These are phyloP conservation scores for Rhizopogon roseolus DNA, from an alignment of 768 basidiomycete genomes.

Conservation along the genomic window DNA sequence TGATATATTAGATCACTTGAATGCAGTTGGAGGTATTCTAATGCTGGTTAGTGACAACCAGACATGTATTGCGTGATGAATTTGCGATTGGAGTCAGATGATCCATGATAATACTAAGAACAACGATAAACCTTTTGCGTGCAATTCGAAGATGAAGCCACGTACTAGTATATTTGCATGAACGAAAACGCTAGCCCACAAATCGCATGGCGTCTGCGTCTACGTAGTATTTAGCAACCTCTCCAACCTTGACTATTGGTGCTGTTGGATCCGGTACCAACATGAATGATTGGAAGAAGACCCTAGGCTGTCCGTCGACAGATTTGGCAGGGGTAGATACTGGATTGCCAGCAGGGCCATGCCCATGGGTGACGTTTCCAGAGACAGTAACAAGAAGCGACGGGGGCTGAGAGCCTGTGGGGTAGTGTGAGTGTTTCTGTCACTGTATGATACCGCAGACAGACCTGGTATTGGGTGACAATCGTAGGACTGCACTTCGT, in stretches of 20 bases:
- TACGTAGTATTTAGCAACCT: conserved; percentile 79
- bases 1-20: not conserved
- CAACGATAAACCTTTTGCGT: not conserved
- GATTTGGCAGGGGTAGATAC: conserved; percentile 41
- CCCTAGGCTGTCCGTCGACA: conserved; percentile 74
- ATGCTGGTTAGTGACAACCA: not conserved
- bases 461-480: conserved; percentile 86
- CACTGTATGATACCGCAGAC: conserved; percentile 5
- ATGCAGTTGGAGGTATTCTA: not conserved
- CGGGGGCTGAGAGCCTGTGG: conserved; percentile 70
- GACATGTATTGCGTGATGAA: not conserved
- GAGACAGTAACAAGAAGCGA: conserved; percentile 77
- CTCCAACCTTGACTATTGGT: conserved; percentile 59
- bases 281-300: conserved; percentile 86
- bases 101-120: not conserved
- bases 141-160: not conserved
- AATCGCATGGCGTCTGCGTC: conserved; percentile 77
- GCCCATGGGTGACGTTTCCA: conserved; percentile 72
- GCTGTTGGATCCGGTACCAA: conserved; percentile 71
- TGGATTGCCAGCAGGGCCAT: conserved; percentile 54
- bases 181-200: conserved; percentile 50
- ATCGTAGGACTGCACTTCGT: conserved; percentile 85
- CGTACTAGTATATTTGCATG: not conserved
- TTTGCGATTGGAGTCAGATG: not conserved
- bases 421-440: not conserved